These are phyloP conservation scores for Xylaria nigripes DNA, from an alignment of 495 filamentous ascomycete species.

Conservation along the genomic window DNA sequence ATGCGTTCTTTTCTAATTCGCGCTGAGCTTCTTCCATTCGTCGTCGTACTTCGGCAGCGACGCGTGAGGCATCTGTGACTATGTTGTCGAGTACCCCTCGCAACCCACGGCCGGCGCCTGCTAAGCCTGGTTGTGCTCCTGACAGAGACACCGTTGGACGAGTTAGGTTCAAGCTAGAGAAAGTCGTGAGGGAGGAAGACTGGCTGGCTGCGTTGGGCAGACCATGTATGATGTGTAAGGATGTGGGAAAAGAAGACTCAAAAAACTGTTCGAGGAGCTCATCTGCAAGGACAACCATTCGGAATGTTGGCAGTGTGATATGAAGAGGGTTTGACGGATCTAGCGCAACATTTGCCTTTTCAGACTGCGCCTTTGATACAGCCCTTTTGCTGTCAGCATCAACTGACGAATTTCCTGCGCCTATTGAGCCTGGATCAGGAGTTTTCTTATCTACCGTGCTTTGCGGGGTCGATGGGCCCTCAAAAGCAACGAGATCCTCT, in stretches of 20 bases:
- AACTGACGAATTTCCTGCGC: constrained; percentile 15
- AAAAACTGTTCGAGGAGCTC: constrained; percentile 95
- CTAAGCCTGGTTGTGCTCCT: constrained; percentile 32
- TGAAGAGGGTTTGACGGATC: constrained; percentile 87
- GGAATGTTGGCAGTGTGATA: constrained; percentile 95
- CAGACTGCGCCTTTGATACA: constrained; percentile 47
- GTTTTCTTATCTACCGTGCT: constrained; percentile 24
- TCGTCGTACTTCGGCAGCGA: constrained; percentile 81
- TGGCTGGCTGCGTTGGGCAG: constrained; percentile 30
- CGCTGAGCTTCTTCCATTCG: constrained; percentile 89
- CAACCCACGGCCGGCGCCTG: constrained; percentile 64
- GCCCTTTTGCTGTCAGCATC: constrained; percentile 25
- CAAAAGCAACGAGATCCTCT: constrained; percentile 58
- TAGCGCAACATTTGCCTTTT: constrained; percentile 75
- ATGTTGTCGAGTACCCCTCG: constrained; percentile 94
- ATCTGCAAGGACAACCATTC: constrained; percentile 96
- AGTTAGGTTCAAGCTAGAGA: constrained; percentile 57
- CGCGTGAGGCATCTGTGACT: constrained; percentile 90
- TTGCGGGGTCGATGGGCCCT: constrained; percentile 32
- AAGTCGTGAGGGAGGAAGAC: constrained; percentile 63
- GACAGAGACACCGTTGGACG: constrained; percentile 31
- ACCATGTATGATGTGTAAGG: constrained; percentile 48
- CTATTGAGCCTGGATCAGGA: constrained; percentile 17
- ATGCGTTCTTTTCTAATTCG: constrained; percentile 71
- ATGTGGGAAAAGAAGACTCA: constrained; percentile 67